A percentile compares a stretch with the other conserved stretches of the same genome.
Evolutionary conservation across 2,329 filamentous ascomycete species (phyloP).

Genomic region (Cladosporium sp.): DNA sequence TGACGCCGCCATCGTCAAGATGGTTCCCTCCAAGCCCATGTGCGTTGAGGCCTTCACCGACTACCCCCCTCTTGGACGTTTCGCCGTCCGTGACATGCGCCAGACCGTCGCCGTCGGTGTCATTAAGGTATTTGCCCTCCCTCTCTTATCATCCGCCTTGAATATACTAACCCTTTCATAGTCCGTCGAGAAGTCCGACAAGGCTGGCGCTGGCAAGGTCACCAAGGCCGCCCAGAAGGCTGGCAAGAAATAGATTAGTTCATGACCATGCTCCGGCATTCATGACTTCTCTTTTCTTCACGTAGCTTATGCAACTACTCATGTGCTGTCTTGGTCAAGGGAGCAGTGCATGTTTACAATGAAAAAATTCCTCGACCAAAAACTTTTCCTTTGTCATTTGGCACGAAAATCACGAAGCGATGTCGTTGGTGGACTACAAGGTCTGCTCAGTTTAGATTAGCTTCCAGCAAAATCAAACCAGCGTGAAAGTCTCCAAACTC

Average conservation of each 20-base stretch:
- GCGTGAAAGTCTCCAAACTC: background rate
- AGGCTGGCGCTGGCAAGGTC: constrained; percentile 53
- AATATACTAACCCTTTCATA: constrained; percentile 26
- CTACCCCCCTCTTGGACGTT: constrained; percentile 99
- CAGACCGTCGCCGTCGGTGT: constrained; percentile 89
- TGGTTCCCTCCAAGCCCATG: constrained; percentile 99
- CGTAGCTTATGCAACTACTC: constrained; percentile 23
- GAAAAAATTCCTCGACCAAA: constrained; percentile 27
- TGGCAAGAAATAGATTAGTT: constrained; percentile 41
- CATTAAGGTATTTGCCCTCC: constrained; percentile 84
- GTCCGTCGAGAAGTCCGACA: constrained; percentile 49
- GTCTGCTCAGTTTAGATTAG: constrained; percentile 36
- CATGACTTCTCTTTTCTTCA: constrained; percentile 25
- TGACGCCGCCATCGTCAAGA: constrained; percentile 99
- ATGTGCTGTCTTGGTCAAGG: constrained; percentile 29
- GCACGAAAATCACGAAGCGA: constrained; percentile 38
- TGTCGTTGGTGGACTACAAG: constrained; percentile 33
- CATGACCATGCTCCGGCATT: constrained; percentile 13
- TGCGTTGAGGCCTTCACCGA: constrained; percentile 99
- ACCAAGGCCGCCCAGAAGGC: constrained; percentile 49
- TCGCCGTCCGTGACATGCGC: constrained; percentile 98
- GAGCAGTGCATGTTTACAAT: constrained; percentile 27
- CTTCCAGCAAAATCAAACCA: constrained; percentile 18
- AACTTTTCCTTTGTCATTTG: constrained; percentile 34
- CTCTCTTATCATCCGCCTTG: constrained; percentile 21